Conservation (phyloP, 2,329 filamentous ascomycete genomes). For the Fusarium transvaalense region DNA sequence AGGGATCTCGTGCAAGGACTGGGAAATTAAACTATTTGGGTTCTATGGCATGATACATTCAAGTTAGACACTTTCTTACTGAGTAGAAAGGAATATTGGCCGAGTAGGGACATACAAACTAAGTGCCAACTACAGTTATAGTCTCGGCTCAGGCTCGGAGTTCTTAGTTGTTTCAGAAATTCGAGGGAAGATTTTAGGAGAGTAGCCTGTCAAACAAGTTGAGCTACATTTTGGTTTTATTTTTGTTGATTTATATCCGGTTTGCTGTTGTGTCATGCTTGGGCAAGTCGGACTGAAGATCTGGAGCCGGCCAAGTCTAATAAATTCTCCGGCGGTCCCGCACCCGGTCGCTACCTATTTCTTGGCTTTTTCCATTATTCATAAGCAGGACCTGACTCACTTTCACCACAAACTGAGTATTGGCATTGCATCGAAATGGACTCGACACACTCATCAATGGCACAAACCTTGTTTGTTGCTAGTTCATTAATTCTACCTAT, state of each 20-base stretch:
- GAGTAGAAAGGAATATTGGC: too few species aligned
- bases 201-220: too few species aligned
- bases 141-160: too few species aligned
- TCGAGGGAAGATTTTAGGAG: too few species aligned
- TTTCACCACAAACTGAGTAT: not conserved
- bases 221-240: too few species aligned
- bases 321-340: slow-evolving; percentile 6
- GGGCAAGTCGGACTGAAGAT: not conserved
- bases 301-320: not conserved
- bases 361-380: slow-evolving; percentile 1
- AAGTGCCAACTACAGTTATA: too few species aligned
- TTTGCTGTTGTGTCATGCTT: not conserved
- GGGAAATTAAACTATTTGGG: too few species aligned
- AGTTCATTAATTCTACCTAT: slow-evolving; percentile 13
- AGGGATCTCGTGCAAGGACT: too few species aligned
- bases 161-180: too few species aligned
- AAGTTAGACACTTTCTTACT: too few species aligned
- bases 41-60: too few species aligned
- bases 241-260: not conserved
- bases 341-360: not conserved
- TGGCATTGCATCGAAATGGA: slow-evolving; percentile 7
- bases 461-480: slow-evolving; percentile 2
- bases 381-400: not conserved
- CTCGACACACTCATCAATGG: slow-evolving; percentile 1
- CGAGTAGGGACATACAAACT: too few species aligned